phyloP scores from a whole-genome alignment of 2,329 filamentous ascomycete genomes.

The Iodosphaeria phyllophila region DNA sequence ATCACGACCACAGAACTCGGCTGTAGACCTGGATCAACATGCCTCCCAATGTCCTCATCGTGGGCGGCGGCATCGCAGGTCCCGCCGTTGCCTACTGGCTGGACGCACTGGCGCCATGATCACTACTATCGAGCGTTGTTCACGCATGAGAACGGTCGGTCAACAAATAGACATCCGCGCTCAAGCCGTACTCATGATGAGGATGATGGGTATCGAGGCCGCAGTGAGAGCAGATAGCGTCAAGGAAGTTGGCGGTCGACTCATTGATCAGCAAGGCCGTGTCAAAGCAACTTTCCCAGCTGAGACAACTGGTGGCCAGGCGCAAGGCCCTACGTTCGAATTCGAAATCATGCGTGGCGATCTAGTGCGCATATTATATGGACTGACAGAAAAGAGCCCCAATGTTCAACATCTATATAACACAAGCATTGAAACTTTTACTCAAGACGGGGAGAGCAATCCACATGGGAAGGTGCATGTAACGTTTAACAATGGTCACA shows the following conservation, averaged over 20 bases:
- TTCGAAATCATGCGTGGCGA: slow-evolving; percentile 42
- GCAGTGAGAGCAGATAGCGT: slow-evolving; percentile 11
- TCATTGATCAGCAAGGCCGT: slow-evolving; percentile 9
- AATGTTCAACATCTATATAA: slow-evolving; percentile 15
- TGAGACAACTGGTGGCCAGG: slow-evolving; percentile 20
- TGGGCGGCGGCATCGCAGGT: slow-evolving; percentile 9
- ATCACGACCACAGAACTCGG: too few relatives aligned
- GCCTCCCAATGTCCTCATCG: slow-evolving; percentile 2
- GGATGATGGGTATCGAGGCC: slow-evolving; percentile 7
- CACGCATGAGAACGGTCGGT: slow-evolving; percentile 6
- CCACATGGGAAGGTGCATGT: slow-evolving; percentile 11
- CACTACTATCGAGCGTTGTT: slow-evolving; percentile 11
- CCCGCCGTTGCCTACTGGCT: slow-evolving; percentile 10
- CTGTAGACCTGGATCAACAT: too few relatives aligned
- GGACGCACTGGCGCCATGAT: slow-evolving; percentile 6
- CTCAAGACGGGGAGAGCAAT: slow-evolving; percentile 13
- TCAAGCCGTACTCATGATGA: slow-evolving; percentile 8
- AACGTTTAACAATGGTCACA: slow-evolving; percentile 23
- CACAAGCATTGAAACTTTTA: slow-evolving; percentile 11
- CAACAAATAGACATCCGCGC: slow-evolving; percentile 12
- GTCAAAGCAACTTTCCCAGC: slow-evolving; percentile 19
- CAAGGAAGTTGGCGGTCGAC: slow-evolving; percentile 21
- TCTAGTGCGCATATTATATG: slow-evolving; percentile 28
- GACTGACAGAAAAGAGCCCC: slow-evolving; percentile 13
- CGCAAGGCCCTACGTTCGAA: slow-evolving; percentile 30